phyloP scores from a whole-genome alignment of 176 grass and related monocot species.

The Alloteropsis semialata region DNA sequence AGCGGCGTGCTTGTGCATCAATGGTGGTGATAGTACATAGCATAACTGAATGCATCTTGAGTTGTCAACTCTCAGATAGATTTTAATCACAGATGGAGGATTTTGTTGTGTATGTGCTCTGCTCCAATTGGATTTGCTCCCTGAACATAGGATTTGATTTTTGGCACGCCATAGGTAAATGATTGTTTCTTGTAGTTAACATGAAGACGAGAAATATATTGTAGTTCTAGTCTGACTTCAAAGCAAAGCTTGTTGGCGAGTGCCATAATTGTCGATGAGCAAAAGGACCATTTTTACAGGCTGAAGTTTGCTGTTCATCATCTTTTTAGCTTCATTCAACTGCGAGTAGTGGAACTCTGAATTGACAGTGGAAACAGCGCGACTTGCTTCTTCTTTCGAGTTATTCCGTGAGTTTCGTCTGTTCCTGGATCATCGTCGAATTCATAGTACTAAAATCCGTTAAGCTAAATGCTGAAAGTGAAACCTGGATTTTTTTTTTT shows the following conservation, averaged over 20 bases:
- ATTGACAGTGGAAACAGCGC: not conserved
- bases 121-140: not conserved
- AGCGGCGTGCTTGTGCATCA: conserved; percentile 84
- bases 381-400: not conserved
- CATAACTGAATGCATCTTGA: not conserved
- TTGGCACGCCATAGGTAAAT: not conserved
- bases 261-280: not conserved
- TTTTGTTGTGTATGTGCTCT: not conserved
- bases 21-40: conserved; percentile 52
- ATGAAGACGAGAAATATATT: not conserved
- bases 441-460: too few species aligned
- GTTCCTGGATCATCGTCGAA: not conserved
- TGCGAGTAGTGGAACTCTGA: not conserved
- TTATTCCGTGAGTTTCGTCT: not conserved
- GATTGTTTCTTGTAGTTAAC: conserved; percentile 2
- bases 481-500: too few species aligned
- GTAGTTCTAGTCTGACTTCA: not conserved
- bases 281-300: not conserved
- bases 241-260: not conserved
- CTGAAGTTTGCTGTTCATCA: not conserved
- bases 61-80: not conserved
- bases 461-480: too few species aligned
- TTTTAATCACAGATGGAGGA: too few species aligned
- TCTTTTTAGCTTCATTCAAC: not conserved
- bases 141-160: not conserved